These are phyloP conservation scores for Cutaneotrichosporon spelunceum DNA, from an alignment of 1,284 basidiomycete species.

Conservation along the genomic window DNA sequence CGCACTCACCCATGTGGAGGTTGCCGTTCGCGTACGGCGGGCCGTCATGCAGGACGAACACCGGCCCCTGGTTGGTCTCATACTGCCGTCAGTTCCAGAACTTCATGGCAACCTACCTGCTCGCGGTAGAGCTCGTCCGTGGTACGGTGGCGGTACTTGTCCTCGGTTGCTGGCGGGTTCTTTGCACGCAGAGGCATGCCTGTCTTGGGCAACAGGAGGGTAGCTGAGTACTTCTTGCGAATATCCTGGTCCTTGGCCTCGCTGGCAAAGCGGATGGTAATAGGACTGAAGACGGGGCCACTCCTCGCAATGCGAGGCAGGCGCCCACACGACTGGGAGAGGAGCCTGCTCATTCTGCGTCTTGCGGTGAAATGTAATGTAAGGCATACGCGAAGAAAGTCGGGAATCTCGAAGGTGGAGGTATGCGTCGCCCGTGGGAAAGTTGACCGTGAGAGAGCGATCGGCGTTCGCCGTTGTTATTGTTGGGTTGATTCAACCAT, in stretches of 20 bases:
- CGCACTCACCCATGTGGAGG: constrained; percentile 78
- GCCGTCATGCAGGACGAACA: constrained; percentile 90
- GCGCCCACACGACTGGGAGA: constrained; percentile 5
- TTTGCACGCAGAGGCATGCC: constrained; percentile 73
- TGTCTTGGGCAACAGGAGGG: constrained; percentile 80
- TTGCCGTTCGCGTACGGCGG: constrained; percentile 97
- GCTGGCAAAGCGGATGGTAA: neutral
- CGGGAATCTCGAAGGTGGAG: constrained; percentile 10
- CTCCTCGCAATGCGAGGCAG: neutral
- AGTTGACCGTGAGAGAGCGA: constrained; percentile 2
- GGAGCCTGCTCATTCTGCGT: constrained; percentile 18
- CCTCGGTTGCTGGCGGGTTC: constrained; percentile 62
- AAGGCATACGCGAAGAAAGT: constrained; percentile 1
- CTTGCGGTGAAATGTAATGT: neutral
- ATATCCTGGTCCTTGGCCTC: constrained; percentile 7
- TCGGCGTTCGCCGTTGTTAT: neutral
- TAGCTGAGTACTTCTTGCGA: constrained; percentile 58
- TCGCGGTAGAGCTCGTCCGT: constrained; percentile 75
- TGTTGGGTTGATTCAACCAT: neutral
- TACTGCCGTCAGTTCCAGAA: constrained; percentile 53
- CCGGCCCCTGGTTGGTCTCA: constrained; percentile 55
- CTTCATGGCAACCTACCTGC: constrained; percentile 59
- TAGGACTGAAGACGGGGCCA: neutral
- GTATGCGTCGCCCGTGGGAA: constrained; percentile 4
- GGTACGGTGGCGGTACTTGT: constrained; percentile 61